A percentile compares a stretch with the other conserved stretches of the same genome.
Conservation (phyloP, 768 basidiomycete genomes). For the Amanita fuliginea region DNA sequence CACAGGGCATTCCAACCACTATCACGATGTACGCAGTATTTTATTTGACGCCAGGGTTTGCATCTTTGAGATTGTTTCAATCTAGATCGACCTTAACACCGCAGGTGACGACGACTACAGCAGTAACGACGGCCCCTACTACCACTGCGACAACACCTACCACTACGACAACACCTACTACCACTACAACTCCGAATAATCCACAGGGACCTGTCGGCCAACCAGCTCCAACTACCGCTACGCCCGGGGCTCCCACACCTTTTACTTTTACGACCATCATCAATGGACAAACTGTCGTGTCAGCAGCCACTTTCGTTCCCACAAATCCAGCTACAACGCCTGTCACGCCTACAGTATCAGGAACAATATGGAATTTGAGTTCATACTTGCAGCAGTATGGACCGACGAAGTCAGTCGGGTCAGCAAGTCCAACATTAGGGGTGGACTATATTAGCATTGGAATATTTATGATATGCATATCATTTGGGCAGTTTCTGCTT, state of each 20-base stretch:
- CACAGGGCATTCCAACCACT: conserved; percentile 28
- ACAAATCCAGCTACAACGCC: conserved; percentile 22
- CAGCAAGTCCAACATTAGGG: background rate
- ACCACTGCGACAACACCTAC: conserved; percentile 10
- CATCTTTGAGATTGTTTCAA: background rate
- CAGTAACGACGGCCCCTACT: conserved; percentile 13
- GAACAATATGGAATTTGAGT: conserved; percentile 24
- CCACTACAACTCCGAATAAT: conserved; percentile 11
- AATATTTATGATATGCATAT: background rate
- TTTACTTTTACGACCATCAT: conserved; percentile 40
- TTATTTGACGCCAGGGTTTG: background rate
- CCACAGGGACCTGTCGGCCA: conserved; percentile 49
- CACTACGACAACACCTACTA: conserved; percentile 12
- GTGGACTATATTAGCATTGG: background rate
- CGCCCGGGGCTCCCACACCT: conserved; percentile 36
- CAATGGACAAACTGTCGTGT: conserved; percentile 20
- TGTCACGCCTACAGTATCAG: conserved; percentile 14
- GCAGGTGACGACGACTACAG: conserved; percentile 6
- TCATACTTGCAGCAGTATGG: conserved; percentile 21
- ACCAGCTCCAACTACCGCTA: conserved; percentile 26
- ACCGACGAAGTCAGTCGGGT: conserved; percentile 9
- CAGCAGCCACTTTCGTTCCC: conserved; percentile 29
- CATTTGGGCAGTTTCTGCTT: background rate
- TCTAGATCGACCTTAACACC: conserved; percentile 11
- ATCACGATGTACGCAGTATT: conserved; percentile 24